Evolutionary conservation across 805 yeast species (phyloP).

Genomic region (Wickerhamomyces strasburgensis): DNA sequence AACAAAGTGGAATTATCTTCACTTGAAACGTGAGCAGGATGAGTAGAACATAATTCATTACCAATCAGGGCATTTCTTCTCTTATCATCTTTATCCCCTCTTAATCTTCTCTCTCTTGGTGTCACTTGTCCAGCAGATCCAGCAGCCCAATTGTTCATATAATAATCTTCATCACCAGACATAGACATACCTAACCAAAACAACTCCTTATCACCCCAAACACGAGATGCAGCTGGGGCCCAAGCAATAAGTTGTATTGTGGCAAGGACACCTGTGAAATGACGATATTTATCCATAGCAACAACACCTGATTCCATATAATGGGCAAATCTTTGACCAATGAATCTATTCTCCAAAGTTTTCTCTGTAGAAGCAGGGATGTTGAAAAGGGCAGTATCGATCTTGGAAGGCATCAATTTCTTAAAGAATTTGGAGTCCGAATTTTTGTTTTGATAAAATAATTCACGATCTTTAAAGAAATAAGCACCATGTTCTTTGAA

Average conservation of each 20-base stretch:
- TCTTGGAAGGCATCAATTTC: slow-evolving; percentile 38
- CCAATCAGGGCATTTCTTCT: slow-evolving; percentile 19
- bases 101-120: slow-evolving; percentile 14
- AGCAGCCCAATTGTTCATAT: slow-evolving; percentile 48
- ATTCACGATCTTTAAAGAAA: slow-evolving; percentile 45
- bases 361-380: slow-evolving; percentile 33
- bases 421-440: slow-evolving; percentile 35
- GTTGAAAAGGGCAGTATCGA: slow-evolving; percentile 32
- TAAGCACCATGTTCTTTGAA: slow-evolving; percentile 32
- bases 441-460: slow-evolving; percentile 22
- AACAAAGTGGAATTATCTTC: slow-evolving; percentile 42
- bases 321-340: slow-evolving; percentile 34
- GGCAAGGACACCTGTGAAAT: slow-evolving; percentile 45
- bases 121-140: slow-evolving; percentile 51
- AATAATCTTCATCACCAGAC: slow-evolving; percentile 49
- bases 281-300: slow-evolving; percentile 40
- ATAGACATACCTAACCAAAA: slow-evolving; percentile 58
- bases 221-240: slow-evolving; percentile 37
- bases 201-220: slow-evolving; percentile 67
- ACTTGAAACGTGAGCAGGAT: slow-evolving; percentile 53
- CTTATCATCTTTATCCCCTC: slow-evolving; percentile 14
- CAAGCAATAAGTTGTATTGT: slow-evolving; percentile 35
- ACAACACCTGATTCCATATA: slow-evolving; percentile 43
- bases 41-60: slow-evolving; percentile 51
- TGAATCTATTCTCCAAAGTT: slow-evolving; percentile 34